A percentile compares a stretch with the other conserved stretches of the same genome.
phyloP scores from a whole-genome alignment of 2,329 filamentous ascomycete genomes.

The Epichloe elymi region DNA sequence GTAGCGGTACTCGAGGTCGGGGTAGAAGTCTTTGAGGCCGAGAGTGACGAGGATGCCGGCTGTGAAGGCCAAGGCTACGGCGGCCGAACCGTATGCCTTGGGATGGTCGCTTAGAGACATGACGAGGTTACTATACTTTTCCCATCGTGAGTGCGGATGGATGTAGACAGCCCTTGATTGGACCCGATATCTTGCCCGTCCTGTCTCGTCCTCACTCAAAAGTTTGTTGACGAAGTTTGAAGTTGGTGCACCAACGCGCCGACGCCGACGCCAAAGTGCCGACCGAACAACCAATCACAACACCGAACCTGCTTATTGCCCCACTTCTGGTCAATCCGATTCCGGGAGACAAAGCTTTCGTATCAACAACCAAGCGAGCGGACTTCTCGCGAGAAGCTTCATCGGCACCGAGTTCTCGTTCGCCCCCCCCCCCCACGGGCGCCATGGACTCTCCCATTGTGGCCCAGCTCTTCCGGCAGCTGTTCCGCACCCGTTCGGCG shows the following conservation, averaged over 20 bases:
- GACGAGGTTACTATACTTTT: background rate
- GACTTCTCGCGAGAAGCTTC: background rate
- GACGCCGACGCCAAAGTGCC: too few relatives aligned
- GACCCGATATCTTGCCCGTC: too few relatives aligned
- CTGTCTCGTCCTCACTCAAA: too few relatives aligned
- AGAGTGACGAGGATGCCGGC: slow-evolving; percentile 64
- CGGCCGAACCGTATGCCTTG: slow-evolving; percentile 49
- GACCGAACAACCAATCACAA: background rate
- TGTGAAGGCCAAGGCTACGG: slow-evolving; percentile 59
- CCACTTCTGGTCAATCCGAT: background rate
- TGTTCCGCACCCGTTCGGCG: slow-evolving; percentile 53
- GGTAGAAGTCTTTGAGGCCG: slow-evolving; percentile 68
- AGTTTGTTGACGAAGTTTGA: too few relatives aligned
- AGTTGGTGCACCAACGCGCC: too few relatives aligned
- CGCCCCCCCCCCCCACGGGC: background rate
- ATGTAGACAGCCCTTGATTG: background rate
- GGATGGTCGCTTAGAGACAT: slow-evolving; percentile 52
- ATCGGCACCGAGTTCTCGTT: background rate
- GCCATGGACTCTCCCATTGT: slow-evolving; percentile 73
- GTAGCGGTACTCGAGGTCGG: slow-evolving; percentile 56
- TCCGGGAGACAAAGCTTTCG: background rate
- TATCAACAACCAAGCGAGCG: background rate
- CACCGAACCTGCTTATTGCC: background rate
- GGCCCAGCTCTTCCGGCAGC: slow-evolving; percentile 67
- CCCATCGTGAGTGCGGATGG: background rate